Conservation (phyloP, 177 flowering plant species). For the Tripterygium wilfordii region DNA sequence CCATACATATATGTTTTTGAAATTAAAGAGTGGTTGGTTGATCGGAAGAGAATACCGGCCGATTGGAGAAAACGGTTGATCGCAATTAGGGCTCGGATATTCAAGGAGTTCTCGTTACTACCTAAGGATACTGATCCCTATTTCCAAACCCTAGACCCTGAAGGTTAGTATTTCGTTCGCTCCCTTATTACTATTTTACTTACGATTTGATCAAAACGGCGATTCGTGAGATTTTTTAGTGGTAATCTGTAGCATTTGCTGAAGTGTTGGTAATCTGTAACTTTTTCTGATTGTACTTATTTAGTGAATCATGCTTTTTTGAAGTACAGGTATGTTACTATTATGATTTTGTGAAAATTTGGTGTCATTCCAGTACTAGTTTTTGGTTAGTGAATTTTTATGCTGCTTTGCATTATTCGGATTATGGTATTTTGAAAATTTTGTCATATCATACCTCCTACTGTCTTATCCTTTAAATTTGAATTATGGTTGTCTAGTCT, state of each 20-base stretch:
- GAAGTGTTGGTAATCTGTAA: too few relatives aligned
- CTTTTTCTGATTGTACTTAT: too few relatives aligned
- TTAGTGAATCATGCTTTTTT: too few relatives aligned
- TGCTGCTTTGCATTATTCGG: too few relatives aligned
- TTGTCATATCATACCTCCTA: too few relatives aligned
- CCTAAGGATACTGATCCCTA: constrained; percentile 75
- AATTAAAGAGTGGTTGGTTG: constrained; percentile 87
- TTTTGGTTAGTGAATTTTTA: too few relatives aligned
- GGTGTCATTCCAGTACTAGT: too few relatives aligned
- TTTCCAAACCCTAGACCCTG: constrained; percentile 72
- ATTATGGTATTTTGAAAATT: too few relatives aligned
- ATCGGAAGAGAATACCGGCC: constrained; percentile 81
- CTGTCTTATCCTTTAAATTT: too few relatives aligned
- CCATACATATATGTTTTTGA: neutral
- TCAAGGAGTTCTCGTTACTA: constrained; percentile 61
- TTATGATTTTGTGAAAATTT: too few relatives aligned
- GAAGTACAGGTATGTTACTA: too few relatives aligned
- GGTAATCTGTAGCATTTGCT: too few relatives aligned
- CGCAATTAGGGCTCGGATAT: constrained; percentile 48
- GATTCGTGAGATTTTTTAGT: neutral
- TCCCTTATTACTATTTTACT: neutral
- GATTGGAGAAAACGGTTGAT: constrained; percentile 81
- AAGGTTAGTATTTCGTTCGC: constrained; percentile 38
- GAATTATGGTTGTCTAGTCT: neutral
- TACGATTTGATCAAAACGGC: neutral